Percentiles rank a stretch among this genome's conserved stretches.
Evolutionary conservation across 306 rosid genomes (phyloP).

Genomic region (Cyamopsis tetragonoloba): DNA sequence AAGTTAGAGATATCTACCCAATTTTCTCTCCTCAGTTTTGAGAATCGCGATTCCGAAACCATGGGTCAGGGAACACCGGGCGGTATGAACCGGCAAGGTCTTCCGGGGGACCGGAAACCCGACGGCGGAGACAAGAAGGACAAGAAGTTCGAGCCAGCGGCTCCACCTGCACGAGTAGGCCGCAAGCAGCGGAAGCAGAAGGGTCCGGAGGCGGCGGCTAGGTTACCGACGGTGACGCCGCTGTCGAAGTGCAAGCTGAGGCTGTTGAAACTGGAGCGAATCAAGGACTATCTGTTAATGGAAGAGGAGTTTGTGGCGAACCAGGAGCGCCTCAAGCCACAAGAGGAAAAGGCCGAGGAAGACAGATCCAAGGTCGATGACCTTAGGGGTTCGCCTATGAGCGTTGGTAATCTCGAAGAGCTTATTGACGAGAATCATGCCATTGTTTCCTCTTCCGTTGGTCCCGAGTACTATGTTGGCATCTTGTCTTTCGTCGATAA

Average conservation of each 20-base stretch:
- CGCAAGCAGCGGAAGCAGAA: conserved; percentile 95
- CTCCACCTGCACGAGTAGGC: conserved; percentile 91
- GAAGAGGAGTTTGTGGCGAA: conserved; percentile 95
- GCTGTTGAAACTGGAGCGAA: conserved; percentile 85
- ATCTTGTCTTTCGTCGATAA: conserved; percentile 91
- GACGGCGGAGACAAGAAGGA: conserved; percentile 84
- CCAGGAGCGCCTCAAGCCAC: conserved; percentile 93
- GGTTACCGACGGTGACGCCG: conserved; percentile 92
- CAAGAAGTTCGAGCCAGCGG: conserved; percentile 92
- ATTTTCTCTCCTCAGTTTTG: background rate
- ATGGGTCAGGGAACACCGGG: conserved; percentile 99
- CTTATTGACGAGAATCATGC: conserved; percentile 96
- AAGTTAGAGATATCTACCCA: background rate
- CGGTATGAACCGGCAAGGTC: conserved; percentile 73
- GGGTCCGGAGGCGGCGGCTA: conserved; percentile 94
- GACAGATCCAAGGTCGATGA: conserved; percentile 98
- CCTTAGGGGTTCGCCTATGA: conserved; percentile 96
- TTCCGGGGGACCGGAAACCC: conserved; percentile 73
- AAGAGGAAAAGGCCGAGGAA: conserved; percentile 98
- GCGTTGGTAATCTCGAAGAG: conserved; percentile 92
- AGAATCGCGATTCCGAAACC: background rate
- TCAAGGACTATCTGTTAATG: conserved; percentile 86
- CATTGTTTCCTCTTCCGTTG: conserved; percentile 93
- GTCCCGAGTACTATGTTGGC: conserved; percentile 94
- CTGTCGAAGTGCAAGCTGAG: conserved; percentile 82